These are phyloP conservation scores for Fusarium musae DNA, from an alignment of 2,329 filamentous ascomycete species.

Conservation along the genomic window DNA sequence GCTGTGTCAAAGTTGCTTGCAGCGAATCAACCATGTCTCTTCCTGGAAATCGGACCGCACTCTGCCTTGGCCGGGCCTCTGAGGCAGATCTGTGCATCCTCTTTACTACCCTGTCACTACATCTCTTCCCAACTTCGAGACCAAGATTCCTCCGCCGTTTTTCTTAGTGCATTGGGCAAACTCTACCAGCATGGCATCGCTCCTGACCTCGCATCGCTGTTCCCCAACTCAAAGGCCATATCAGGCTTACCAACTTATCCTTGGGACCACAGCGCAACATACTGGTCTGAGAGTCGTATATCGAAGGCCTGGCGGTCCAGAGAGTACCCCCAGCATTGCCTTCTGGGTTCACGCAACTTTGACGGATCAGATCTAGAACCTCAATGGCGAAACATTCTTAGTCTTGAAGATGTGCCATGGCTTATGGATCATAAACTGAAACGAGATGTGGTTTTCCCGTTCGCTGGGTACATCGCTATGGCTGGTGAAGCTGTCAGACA, in stretches of 20 bases:
- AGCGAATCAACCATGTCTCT: background rate
- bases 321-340: slow-evolving; percentile 50
- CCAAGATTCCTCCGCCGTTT: background rate
- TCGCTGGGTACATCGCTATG: slow-evolving; percentile 52
- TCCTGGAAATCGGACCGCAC: slow-evolving; percentile 45
- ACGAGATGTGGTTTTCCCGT: slow-evolving; percentile 37
- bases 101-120: background rate
- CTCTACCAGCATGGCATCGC: background rate
- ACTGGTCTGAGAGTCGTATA: slow-evolving; percentile 50
- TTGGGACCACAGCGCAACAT: slow-evolving; percentile 52
- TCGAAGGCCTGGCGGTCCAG: slow-evolving; percentile 46
- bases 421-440: slow-evolving; percentile 52
- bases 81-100: slow-evolving; percentile 22
- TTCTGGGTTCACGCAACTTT: slow-evolving; percentile 49
- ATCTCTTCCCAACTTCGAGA: background rate
- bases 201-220: background rate
- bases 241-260: slow-evolving; percentile 51
- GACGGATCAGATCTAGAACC: slow-evolving; percentile 39
- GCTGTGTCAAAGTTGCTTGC: slow-evolving; percentile 7
- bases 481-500: slow-evolving; percentile 52
- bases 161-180: background rate
- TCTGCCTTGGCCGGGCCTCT: slow-evolving; percentile 34
- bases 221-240: slow-evolving; percentile 39
- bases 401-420: slow-evolving; percentile 49
- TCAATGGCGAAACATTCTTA: slow-evolving; percentile 43